Percentiles rank a stretch among this genome's conserved stretches.
phyloP scores from a whole-genome alignment of 2,329 filamentous ascomycete genomes.

The Ceratocystis huliohia region DNA sequence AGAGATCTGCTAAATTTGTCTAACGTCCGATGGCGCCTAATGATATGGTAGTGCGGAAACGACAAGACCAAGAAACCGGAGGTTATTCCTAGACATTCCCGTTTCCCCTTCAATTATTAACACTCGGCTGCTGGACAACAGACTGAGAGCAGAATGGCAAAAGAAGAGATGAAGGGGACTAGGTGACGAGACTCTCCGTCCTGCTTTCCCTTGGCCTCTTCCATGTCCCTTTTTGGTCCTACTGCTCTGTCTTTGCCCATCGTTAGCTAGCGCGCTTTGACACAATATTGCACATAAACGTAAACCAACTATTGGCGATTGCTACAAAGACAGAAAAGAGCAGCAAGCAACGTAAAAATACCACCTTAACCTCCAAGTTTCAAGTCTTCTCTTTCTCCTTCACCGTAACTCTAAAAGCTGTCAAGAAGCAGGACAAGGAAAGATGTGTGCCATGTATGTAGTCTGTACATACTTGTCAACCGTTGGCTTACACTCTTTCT shows the following conservation, averaged over 20 bases:
- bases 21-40: not conserved
- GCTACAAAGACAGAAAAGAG: too few relatives aligned
- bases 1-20: not conserved
- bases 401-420: too few relatives aligned
- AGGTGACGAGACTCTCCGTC: not conserved
- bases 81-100: constrained; percentile 2
- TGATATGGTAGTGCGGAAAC: not conserved
- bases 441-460: too few relatives aligned
- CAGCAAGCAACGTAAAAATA: too few relatives aligned
- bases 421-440: too few relatives aligned
- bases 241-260: not conserved
- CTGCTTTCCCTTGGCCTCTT: not conserved
- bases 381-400: too few relatives aligned
- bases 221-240: not conserved
- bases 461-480: too few relatives aligned
- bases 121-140: not conserved
- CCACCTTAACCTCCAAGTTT: too few relatives aligned
- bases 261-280: too few relatives aligned
- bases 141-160: not conserved
- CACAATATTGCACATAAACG: too few relatives aligned
- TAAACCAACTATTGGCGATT: too few relatives aligned
- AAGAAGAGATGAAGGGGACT: not conserved
- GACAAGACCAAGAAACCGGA: not conserved
- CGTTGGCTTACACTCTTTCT: too few relatives aligned
- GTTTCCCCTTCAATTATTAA: not conserved